phyloP scores from a whole-genome alignment of 352 stramenopile genomes.

The Phytophthora sp. region DNA sequence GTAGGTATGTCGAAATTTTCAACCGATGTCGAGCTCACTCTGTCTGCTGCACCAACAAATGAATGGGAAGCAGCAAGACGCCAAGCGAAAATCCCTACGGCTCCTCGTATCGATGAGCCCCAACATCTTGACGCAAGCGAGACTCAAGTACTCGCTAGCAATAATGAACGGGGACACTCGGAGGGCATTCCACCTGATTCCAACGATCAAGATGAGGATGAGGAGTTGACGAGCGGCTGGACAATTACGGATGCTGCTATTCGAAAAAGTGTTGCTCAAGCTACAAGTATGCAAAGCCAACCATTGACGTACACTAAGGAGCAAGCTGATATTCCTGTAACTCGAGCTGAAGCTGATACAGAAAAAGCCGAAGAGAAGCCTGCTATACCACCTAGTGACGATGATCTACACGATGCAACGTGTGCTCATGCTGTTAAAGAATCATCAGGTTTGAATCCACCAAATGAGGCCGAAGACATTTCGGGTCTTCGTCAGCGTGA shows the following conservation, averaged over 20 bases:
- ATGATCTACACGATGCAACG: slow-evolving; percentile 4
- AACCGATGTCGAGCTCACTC: slow-evolving; percentile 49
- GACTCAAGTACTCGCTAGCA: background rate
- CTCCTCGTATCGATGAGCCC: slow-evolving; percentile 1
- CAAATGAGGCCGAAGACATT: slow-evolving; percentile 10
- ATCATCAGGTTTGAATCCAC: background rate
- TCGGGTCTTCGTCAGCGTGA: background rate
- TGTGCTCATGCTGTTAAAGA: slow-evolving; percentile 2
- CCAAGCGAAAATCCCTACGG: slow-evolving; percentile 39
- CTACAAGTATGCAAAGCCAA: slow-evolving; percentile 14
- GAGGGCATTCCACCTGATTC: background rate
- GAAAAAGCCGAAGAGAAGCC: slow-evolving; percentile 1
- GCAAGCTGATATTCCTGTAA: background rate
- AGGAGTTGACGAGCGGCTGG: slow-evolving; percentile 27
- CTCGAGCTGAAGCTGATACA: background rate
- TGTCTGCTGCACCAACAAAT: slow-evolving; percentile 37
- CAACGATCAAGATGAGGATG: slow-evolving; percentile 14
- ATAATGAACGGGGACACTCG: background rate
- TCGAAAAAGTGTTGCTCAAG: slow-evolving; percentile 1
- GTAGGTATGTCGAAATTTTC: slow-evolving; percentile 65
- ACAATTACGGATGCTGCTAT: slow-evolving; percentile 27
- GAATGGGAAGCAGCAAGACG: slow-evolving; percentile 48
- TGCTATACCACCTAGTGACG: background rate
- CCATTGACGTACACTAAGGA: background rate
- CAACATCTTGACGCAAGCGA: background rate